Base-by-base conservation (phyloP, 495 filamentous ascomycete genomes). In the Chlorociboria aeruginascens region DNA sequence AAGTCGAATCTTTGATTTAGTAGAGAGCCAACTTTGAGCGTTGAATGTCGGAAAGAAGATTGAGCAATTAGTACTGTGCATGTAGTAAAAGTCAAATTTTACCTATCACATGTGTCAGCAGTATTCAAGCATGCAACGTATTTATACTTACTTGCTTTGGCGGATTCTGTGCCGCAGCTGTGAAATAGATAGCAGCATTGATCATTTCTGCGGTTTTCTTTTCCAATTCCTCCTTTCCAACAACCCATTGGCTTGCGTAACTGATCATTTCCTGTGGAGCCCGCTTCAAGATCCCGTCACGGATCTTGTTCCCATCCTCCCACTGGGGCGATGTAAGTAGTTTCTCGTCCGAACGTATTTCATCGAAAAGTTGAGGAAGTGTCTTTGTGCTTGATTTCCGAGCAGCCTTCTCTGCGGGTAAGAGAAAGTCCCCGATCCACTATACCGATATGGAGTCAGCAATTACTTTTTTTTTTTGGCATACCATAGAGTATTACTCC, bases 31-130 rank as follows among this genome's bases (percentile, higher is more conserved):
- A 40, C 45, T 11, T 32, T 60, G 62, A 1, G 60, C 35, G 31
- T 76, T 56, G 54, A 85, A 72, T 8, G 65, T 60, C 8, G 72
- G 65, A 60, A 78, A 75, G 68, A 85, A 85, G 30, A 84, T 77
- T 8, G 73, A 73, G 32, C 61, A 64, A 56, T 80, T 86, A 51
- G 81, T 55, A 58, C 66, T 69, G 59, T 86, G 82, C 65, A 94
- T 83, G 59, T 78, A 73, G 66, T 82, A 92, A 61, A 96, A 96
- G 53, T 95, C 89, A 52, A 87, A 70, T 56, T 80, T 86, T 50
- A 79, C 62, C 20, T 67, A 45, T 53, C 10, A 2, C 10, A 17
- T 37, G 6, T 37, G 32, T 25, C 20, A 25, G 20, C 20, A 2
- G 20, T 25, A 25, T 25, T 25, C 20, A 25, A 25, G 20, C 20